These are phyloP conservation scores for Leishmania gerbilli DNA, from an alignment of 208 protist genomes.

Conservation along the genomic window DNA sequence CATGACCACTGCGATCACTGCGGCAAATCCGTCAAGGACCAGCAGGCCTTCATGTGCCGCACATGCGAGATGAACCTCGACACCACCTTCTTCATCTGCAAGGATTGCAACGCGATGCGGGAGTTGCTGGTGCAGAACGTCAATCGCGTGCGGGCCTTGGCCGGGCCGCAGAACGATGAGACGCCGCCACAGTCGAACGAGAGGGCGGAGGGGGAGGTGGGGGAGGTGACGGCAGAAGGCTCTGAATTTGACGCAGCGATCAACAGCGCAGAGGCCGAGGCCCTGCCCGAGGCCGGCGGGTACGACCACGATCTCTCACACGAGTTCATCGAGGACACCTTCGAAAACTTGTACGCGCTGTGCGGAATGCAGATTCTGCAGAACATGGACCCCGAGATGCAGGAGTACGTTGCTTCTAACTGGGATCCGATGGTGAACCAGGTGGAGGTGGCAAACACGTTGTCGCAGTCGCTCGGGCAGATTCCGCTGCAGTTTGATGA, in stretches of 20 bases:
- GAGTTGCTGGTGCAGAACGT: conserved; percentile 17
- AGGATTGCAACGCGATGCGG: conserved; percentile 69
- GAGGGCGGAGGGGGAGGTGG: neutral
- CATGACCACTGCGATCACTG: conserved; percentile 80
- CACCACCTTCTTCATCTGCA: conserved; percentile 68
- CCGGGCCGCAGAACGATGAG: neutral
- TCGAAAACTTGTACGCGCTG: conserved; percentile 70
- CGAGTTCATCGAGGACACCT: conserved; percentile 82
- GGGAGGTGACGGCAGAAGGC: neutral
- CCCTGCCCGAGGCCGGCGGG: conserved; percentile 1
- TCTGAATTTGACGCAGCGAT: neutral
- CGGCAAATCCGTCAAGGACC: conserved; percentile 43
- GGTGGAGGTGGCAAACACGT: conserved; percentile 29
- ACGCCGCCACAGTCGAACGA: neutral
- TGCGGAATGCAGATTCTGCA: conserved; percentile 75
- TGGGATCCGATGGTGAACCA: conserved; percentile 30
- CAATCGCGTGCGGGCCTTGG: conserved; percentile 7
- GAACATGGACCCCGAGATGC: conserved; percentile 39
- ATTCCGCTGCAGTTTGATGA: conserved; percentile 46
- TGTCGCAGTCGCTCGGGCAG: conserved; percentile 45
- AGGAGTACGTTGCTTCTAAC: conserved; percentile 36
- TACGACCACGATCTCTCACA: conserved; percentile 76
- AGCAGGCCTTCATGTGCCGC: conserved; percentile 75
- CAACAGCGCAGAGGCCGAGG: neutral
- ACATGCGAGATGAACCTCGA: conserved; percentile 75